Evolutionary conservation across 2,329 filamentous ascomycete species (phyloP).

Genomic region (Leptographium galeiforme): DNA sequence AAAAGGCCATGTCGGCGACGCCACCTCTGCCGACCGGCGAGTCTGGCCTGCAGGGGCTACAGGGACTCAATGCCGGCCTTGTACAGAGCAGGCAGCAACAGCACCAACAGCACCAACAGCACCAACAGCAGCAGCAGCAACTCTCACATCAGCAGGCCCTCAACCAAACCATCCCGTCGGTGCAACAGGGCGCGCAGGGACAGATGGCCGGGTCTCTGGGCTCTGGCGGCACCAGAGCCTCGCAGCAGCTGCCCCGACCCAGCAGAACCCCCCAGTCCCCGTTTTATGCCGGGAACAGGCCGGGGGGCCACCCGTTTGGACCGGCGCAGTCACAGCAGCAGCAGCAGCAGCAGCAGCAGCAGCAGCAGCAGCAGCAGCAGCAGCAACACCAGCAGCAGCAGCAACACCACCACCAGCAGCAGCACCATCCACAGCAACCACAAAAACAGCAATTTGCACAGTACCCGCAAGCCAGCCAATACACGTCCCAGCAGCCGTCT

Average conservation of each 20-base stretch:
- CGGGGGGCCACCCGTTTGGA: constrained; percentile 1
- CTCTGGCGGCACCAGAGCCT: constrained; percentile 6
- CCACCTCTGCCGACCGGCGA: constrained; percentile 6
- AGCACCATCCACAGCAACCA: constrained; percentile 8
- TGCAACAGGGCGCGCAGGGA: constrained; percentile 10
- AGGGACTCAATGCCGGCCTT: background rate
- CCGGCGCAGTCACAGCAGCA: constrained; percentile 7
- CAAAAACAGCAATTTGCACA: constrained; percentile 7
- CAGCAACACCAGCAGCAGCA: constrained; percentile 4
- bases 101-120: constrained; percentile 2
- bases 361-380: constrained; percentile 8
- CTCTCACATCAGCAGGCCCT: constrained; percentile 7
- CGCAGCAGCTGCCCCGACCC: constrained; percentile 12
- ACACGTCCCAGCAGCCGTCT: constrained; percentile 4
- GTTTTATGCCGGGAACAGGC: constrained; percentile 4
- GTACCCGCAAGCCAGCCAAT: constrained; percentile 3
- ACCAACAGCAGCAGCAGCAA: constrained; percentile 5
- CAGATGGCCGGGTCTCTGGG: constrained; percentile 9
- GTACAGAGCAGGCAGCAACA: constrained; percentile 6
- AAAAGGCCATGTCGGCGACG: constrained; percentile 8
- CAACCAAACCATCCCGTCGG: constrained; percentile 11
- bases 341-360: background rate
- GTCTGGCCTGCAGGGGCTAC: background rate
- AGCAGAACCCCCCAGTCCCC: constrained; percentile 5
- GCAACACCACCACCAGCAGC: constrained; percentile 8